Conservation (phyloP, 768 basidiomycete species). For the Trametes gibbosa region DNA sequence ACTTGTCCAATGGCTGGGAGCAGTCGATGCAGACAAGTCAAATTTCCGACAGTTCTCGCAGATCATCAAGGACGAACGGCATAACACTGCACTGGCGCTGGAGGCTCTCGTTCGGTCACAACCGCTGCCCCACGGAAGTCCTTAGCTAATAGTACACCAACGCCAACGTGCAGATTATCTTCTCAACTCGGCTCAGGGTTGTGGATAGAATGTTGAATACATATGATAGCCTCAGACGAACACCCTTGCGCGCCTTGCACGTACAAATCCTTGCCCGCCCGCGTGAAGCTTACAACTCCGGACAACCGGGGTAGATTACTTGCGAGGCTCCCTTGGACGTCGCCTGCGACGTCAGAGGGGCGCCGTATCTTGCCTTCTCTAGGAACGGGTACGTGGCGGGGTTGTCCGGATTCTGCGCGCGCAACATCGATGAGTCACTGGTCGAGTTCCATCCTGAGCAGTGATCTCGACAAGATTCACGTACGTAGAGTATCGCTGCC, state of each 20-base stretch:
- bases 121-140: not conserved
- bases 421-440: too few relatives aligned
- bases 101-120: slow-evolving; percentile 29
- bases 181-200: not conserved
- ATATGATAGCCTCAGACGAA: not conserved
- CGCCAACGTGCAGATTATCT: too few relatives aligned
- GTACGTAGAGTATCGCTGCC: not conserved
- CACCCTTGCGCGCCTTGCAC: not conserved
- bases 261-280: not conserved
- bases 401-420: not conserved
- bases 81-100: slow-evolving; percentile 45
- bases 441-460: too few relatives aligned
- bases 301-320: not conserved
- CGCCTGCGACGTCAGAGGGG: not conserved
- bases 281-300: not conserved
- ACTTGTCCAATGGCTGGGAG: not conserved
- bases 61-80: slow-evolving; percentile 77
- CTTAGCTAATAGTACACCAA: too few relatives aligned
- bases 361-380: not conserved
- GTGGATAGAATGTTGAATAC: not conserved
- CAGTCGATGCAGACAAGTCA: slow-evolving; percentile 59
- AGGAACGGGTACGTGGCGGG: not conserved
- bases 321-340: not conserved
- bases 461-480: not conserved
- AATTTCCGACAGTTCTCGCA: slow-evolving; percentile 71